Evolutionary conservation across 2,329 filamentous ascomycete genomes (phyloP), one percentile per base, ranked within the genome.

Genomic region (Malbranchea cinnamomea): DNA sequence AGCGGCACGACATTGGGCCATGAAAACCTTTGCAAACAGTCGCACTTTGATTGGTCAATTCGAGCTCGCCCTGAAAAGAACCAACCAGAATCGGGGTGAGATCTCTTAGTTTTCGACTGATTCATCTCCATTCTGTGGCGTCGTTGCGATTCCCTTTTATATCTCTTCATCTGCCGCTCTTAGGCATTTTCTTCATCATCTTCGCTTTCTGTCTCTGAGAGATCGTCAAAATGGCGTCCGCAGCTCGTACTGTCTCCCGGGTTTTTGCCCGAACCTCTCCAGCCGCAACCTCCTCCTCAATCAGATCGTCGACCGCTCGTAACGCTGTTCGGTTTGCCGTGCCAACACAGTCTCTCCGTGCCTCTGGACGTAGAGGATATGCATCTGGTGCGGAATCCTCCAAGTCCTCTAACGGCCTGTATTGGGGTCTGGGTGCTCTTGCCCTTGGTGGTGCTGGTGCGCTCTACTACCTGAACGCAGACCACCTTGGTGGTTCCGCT

Each of bases 301-400:
- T 56, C 43, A 51, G 53, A 40, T 47, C 53, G 54, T 55, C 59
- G 33, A 45, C 55, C 28, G 27, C 33, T 21, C 35, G 39, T 31
- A 65, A 64, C 50, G 72, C 78, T 55, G 54, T 62, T 30, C 65
- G 67, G 41, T 74, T 73, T 58, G 61, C 61, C 31, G 56, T 59
- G 36, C 50, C 56, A 23, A 71, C 77, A 43, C 70, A 78, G 46
- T 67, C 71, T 43, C 75, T 84, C 65, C 78, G 78, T 55, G 72
- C 75, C 50, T 67, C 77, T 47, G 72, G 72, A 47, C 78, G 76
- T 43, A 80, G 83, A 42, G 75, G 74, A 57, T 92, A 91, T 62
- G 77, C 84, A 25, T 78, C 78, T 15, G 35, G 33, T n/a, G 21
- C 37, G 33, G 74, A 74, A 57, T 59, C 71, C 41, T 54, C 47